phyloP scores from a whole-genome alignment of 2,329 filamentous ascomycete genomes.

The Penicillium brasilianum region DNA sequence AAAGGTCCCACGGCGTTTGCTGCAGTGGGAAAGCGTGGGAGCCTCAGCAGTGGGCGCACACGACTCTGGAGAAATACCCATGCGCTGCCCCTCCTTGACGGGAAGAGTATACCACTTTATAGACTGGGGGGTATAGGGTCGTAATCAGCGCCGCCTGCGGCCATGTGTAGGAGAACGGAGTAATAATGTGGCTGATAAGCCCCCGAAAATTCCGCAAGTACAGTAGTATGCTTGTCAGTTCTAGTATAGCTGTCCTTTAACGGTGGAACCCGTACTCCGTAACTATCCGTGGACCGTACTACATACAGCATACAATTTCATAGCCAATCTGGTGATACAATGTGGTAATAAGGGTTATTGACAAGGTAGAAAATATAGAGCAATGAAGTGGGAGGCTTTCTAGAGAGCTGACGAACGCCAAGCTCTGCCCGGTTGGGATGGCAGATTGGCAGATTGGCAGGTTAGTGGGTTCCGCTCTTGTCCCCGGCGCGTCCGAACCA shows the following conservation, averaged over 20 bases:
- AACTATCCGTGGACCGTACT: too few species aligned
- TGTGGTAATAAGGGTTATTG: too few species aligned
- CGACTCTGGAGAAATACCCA: not conserved
- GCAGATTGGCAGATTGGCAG: too few species aligned
- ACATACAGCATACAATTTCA: too few species aligned
- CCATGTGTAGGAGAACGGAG: not conserved
- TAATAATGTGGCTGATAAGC: not conserved
- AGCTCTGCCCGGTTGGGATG: slow-evolving; percentile 13
- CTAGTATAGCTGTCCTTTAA: too few species aligned
- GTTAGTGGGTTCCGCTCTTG: slow-evolving; percentile 24
- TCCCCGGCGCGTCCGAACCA: slow-evolving; percentile 33
- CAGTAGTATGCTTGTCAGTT: too few species aligned
- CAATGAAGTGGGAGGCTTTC: too few species aligned
- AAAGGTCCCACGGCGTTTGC: slow-evolving; percentile 23
- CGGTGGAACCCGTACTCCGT: too few species aligned
- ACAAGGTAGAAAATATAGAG: too few species aligned
- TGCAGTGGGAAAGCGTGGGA: slow-evolving; percentile 25
- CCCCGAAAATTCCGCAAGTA: not conserved
- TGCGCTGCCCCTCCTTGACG: not conserved
- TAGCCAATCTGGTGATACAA: not conserved
- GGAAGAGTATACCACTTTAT: not conserved
- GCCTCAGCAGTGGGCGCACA: slow-evolving; percentile 14
- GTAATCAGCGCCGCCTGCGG: not conserved
- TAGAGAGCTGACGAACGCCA: slow-evolving; percentile 14
- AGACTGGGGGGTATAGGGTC: not conserved